Evolutionary conservation across 2,329 filamentous ascomycete species (phyloP).

Genomic region (Aphanocladium album): DNA sequence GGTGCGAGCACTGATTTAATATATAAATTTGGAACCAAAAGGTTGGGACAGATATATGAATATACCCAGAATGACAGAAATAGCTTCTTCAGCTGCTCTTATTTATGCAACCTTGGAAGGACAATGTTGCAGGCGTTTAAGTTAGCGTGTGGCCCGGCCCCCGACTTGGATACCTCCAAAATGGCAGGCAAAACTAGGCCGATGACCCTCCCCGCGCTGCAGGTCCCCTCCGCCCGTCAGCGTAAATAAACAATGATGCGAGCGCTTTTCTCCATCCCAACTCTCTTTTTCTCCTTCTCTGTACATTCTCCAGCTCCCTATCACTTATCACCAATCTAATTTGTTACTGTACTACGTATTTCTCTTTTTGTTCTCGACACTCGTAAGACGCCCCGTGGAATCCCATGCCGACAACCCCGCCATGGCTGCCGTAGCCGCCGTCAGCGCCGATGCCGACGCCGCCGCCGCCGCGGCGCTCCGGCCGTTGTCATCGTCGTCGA

Average conservation of each 20-base stretch:
- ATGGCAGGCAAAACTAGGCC: no score
- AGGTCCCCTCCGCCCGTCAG: not conserved
- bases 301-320: no score
- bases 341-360: not conserved
- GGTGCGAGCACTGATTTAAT: no score
- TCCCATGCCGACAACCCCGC: not conserved
- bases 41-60: no score
- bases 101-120: no score
- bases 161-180: no score
- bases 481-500: not conserved
- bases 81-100: no score
- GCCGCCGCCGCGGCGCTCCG: not conserved
- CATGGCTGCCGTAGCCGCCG: not conserved
- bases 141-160: no score
- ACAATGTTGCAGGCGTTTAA: not conserved
- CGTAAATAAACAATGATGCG: no score
- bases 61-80: no score
- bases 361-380: not conserved
- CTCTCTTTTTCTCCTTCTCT: not conserved
- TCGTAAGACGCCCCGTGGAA: not conserved
- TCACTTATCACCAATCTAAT: no score
- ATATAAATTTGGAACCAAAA: no score
- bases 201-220: not conserved
- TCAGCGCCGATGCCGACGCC: not conserved
- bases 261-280: not conserved